These are phyloP conservation scores for Saccharomyces uvarum DNA, from an alignment of 1,139 yeast genomes.

Conservation along the genomic window DNA sequence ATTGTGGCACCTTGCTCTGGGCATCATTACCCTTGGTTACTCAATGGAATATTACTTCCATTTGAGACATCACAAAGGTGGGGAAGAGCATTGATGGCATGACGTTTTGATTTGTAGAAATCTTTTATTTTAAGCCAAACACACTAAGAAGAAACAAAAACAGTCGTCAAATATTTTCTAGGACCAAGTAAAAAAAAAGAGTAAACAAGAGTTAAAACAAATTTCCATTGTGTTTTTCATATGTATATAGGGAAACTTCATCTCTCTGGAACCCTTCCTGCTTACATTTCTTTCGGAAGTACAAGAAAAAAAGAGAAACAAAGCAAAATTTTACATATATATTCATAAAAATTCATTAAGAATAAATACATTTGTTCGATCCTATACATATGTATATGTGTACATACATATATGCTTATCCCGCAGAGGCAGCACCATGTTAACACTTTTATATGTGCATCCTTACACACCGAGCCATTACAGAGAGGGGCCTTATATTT, in stretches of 20 bases:
- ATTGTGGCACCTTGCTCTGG: conserved; percentile 67
- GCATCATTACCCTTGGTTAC: conserved; percentile 74
- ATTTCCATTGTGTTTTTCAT: neutral
- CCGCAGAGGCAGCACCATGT: neutral
- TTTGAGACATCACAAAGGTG: conserved; percentile 49
- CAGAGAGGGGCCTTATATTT: neutral
- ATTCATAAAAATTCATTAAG: neutral
- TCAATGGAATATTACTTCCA: conserved; percentile 92
- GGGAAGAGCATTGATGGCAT: conserved; percentile 20
- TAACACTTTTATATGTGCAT: neutral
- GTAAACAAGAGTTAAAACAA: neutral
- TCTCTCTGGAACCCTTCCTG: neutral
- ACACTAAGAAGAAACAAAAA: neutral
- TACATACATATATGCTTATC: neutral
- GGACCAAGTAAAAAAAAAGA: neutral
- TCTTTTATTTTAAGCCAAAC: neutral
- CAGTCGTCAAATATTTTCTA: neutral
- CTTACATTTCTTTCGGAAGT: neutral
- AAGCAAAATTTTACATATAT: neutral
- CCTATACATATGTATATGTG: neutral
- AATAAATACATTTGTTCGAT: neutral
- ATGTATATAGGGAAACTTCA: neutral
- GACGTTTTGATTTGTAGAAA: neutral
- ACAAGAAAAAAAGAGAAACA: neutral
- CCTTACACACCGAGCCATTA: neutral